Evolutionary conservation across 441 rosid species (phyloP), one percentile per base, ranked within the genome.

Genomic region (Mallotus repandus): DNA sequence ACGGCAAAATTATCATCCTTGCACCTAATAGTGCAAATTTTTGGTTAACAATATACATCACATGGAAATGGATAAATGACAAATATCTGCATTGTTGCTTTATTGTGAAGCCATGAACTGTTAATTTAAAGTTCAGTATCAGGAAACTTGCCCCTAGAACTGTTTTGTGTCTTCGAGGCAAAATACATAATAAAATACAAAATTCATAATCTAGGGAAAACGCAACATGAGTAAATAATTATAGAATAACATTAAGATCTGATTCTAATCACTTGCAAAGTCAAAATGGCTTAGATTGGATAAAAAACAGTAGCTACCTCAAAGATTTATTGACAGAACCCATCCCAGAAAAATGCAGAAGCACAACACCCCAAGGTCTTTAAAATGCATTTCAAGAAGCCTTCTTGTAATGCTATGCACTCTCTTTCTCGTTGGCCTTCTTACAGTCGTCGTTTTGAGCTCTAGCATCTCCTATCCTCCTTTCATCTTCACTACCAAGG

Each of bases 331-430:
- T 19, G 22, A 21, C 38, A 43, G 11, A 66, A 45, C 67, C 46
- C 69, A 46, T 53, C 45, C 13, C 66, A 50, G 71, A 60, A 74
- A 84, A 68, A 88, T 81, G 89, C 89, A 70, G 78, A 82, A 74
- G 65, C 79, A 77, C 50, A 76, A 46, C 58, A 66, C 49, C 19
- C 60, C 60, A 19, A 88, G 76, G 64, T 73, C 78, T 22, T 53
- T 68, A 56, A 80, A 74, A 76, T 77, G 81, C 74, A 78, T 73
- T 41, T 79, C 75, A 19, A 73, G 82, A 64, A 50, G 78, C 66
- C 73, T 73, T 50, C 76, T 77, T 38, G 14, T 78, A 35, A 61
- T 79, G 73, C 68, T 86, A 9, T 79, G 79, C 63, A 70, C 74
- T 67, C 74, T 79, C 70, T 62, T 81, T 9, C 66, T 82, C 62